Evolutionary conservation across 495 filamentous ascomycete species (phyloP), one percentile per base, ranked within the genome.

Genomic region (Aspergillus leporis): DNA sequence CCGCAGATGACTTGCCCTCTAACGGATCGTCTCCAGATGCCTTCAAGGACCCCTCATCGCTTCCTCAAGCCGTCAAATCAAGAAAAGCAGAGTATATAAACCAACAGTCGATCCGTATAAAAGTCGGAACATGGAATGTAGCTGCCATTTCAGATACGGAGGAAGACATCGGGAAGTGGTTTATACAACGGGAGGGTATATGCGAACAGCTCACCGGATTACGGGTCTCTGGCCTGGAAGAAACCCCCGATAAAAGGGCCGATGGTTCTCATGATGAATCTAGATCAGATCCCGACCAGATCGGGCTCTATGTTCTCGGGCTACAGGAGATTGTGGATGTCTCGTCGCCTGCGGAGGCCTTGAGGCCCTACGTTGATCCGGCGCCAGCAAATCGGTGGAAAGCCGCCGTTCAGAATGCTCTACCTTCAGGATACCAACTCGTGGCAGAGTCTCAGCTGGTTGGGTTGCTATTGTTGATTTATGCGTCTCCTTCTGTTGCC

Each of bases 121-220:
- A 96, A 66, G 78, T 97, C 22, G 94, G 92, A 5, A 87, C 88
- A 1, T 99, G 95, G 95, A 99, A 99, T 73, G 91, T 97, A 28
- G 95, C 92, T 8, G 85, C 89, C 1, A 83, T 87, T 56, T 81
- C 87, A 40, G 90, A 87, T 32, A 93, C 91, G 1, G 92, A 96
- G 70, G 87, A 89, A 60, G 93, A 97, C 70, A 75, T 97, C 8
- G 89, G 83, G 1, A 85, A 81, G 30, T 97, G 93, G 93, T 95
- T 97, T 67, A 80, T 92, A 18, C 78, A 87, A 4, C 88, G 88
- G 4, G 84, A 90, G 63, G 91, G 88, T 0, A 65, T 92, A 2
- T 81, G 85, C 59, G 78, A 86, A 38, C 72, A 74, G 13, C 66
- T 92, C 13, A 80, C 82, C 0, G 82, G 81, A 6, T 60, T 85